Percentiles rank a stretch among this genome's conserved stretches.
Evolutionary conservation across 2,329 filamentous ascomycete genomes (phyloP).

Genomic region (Fusarium begoniae): DNA sequence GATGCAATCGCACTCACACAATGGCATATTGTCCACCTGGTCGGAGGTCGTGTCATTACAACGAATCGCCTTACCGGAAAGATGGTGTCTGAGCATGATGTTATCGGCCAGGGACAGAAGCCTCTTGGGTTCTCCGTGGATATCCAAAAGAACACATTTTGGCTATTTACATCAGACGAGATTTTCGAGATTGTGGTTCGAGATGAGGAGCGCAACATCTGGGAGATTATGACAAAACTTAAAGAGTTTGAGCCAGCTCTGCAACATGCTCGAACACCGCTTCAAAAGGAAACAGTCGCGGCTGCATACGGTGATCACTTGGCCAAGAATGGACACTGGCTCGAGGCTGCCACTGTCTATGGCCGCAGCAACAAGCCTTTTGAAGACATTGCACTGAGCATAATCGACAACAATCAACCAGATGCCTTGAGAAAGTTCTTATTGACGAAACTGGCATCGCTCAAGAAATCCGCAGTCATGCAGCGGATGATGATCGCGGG

Average conservation of each 20-base stretch:
- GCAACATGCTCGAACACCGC: conserved; percentile 79
- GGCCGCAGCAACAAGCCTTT: conserved; percentile 97
- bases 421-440: conserved; percentile 93
- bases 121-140: conserved; percentile 88
- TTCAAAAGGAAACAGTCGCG: conserved; percentile 90
- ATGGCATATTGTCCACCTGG: conserved; percentile 88
- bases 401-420: conserved; percentile 89
- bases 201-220: conserved; percentile 91
- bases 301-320: conserved; percentile 92
- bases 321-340: conserved; percentile 80
- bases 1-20: conserved; percentile 86
- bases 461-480: conserved; percentile 88
- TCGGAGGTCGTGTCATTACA: conserved; percentile 84
- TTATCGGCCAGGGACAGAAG: conserved; percentile 81
- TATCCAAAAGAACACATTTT: conserved; percentile 94
- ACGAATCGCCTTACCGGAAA: conserved; percentile 88
- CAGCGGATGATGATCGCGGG: conserved; percentile 94
- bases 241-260: conserved; percentile 91
- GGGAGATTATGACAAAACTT: conserved; percentile 89
- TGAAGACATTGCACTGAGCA: conserved; percentile 89
- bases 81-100: conserved; percentile 86
- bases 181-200: conserved; percentile 94
- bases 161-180: conserved; percentile 90
- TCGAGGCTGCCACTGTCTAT: conserved; percentile 89
- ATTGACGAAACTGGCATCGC: conserved; percentile 79